These are phyloP conservation scores for Penicillium sp. DNA, from an alignment of 2,329 filamentous ascomycete genomes.

Conservation along the genomic window DNA sequence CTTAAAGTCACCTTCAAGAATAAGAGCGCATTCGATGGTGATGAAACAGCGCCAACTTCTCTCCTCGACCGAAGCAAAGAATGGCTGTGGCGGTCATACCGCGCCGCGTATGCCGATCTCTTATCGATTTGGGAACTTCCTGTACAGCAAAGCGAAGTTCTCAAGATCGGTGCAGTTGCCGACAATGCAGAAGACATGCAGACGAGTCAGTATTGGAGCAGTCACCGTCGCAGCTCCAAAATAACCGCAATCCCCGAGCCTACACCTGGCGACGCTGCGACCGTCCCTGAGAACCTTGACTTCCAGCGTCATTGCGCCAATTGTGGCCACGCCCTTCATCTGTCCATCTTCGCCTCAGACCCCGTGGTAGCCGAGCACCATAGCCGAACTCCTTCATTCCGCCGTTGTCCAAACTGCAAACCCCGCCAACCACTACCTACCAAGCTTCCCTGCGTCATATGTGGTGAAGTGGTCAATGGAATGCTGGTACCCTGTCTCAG, in stretches of 20 bases:
- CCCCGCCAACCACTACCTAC: conserved; percentile 31
- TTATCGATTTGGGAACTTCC: conserved; percentile 56
- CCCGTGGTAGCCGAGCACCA: conserved; percentile 17
- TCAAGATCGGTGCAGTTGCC: conserved; percentile 50
- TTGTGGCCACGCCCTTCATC: conserved; percentile 36
- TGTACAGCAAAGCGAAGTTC: conserved; percentile 52
- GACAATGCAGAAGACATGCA: conserved; percentile 30
- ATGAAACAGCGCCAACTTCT: conserved; percentile 43
- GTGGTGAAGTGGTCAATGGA: conserved; percentile 40
- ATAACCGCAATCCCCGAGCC: conserved; percentile 23
- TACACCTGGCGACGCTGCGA: conserved; percentile 5
- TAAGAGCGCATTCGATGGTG: conserved; percentile 52
- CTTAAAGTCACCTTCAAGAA: conserved; percentile 53
- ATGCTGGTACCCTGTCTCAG: conserved; percentile 45
- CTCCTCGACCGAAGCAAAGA: conserved; percentile 49
- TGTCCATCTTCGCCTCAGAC: conserved; percentile 34
- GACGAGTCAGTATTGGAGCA: conserved; percentile 22
- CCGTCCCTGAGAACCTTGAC: conserved; percentile 31
- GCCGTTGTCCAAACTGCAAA: conserved; percentile 36
- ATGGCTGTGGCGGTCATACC: conserved; percentile 49
- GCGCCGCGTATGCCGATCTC: conserved; percentile 54
- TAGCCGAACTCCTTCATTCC: conserved; percentile 11
- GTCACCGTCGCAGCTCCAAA: conserved; percentile 25
- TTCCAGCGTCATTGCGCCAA: conserved; percentile 41
- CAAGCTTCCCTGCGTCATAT: conserved; percentile 42